Conservation (phyloP, 2,329 filamentous ascomycete species). For the Cyphellophora attinorum region DNA sequence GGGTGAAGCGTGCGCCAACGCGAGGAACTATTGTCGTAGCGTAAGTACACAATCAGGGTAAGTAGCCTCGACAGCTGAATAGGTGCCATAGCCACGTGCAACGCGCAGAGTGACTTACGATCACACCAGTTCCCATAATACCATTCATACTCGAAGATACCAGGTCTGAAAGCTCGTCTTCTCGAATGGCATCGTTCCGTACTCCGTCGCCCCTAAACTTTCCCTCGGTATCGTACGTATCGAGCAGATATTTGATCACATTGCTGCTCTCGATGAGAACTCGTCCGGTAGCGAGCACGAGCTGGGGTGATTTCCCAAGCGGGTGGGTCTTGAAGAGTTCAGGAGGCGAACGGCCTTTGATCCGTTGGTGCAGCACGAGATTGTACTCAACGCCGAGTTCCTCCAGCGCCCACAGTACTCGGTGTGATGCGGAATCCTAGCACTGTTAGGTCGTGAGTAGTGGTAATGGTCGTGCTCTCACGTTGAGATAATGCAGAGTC, state of each 20-base stretch:
- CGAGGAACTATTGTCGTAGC: slow-evolving; percentile 21
- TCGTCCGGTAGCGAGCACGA: slow-evolving; percentile 20
- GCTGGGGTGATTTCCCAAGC: slow-evolving; percentile 68
- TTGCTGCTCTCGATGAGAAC: slow-evolving; percentile 22
- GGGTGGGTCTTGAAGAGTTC: slow-evolving; percentile 71
- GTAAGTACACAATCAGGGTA: too few species aligned
- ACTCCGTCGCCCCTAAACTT: slow-evolving; percentile 18
- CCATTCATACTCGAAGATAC: slow-evolving; percentile 19
- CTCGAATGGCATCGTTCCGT: slow-evolving; percentile 20
- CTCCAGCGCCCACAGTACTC: slow-evolving; percentile 76
- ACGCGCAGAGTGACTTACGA: too few species aligned
- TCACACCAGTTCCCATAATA: too few species aligned
- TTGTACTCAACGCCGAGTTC: slow-evolving; percentile 73
- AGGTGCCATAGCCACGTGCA: too few species aligned
- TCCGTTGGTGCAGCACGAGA: slow-evolving; percentile 66
- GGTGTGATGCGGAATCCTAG: slow-evolving; percentile 60
- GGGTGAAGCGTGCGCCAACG: slow-evolving; percentile 8
- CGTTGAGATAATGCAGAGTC: slow-evolving; percentile 16
- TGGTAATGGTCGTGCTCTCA: slow-evolving; percentile 2
- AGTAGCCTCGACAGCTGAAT: too few species aligned
- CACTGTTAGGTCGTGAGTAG: not conserved
- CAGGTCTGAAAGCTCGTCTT: slow-evolving; percentile 22
- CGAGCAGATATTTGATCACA: slow-evolving; percentile 23
- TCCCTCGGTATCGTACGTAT: slow-evolving; percentile 21
- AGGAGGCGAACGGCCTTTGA: slow-evolving; percentile 51